Evolutionary conservation across 2,329 filamentous ascomycete genomes (phyloP).

Genomic region (Colletotrichum neosansevieriae): DNA sequence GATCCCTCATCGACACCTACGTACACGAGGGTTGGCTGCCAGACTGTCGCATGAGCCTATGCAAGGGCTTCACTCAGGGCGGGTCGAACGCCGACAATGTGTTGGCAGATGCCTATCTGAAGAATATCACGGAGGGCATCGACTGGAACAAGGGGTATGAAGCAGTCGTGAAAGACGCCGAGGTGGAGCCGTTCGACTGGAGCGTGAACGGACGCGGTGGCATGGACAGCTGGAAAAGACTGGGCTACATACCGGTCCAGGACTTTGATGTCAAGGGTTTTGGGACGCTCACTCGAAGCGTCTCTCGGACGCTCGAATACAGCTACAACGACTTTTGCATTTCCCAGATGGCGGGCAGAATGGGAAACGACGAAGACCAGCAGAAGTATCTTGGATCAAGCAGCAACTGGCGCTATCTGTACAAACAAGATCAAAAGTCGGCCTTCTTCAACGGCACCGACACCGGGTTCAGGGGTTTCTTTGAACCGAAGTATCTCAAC

Average conservation of each 20-base stretch:
- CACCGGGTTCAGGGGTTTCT: slow-evolving; percentile 77
- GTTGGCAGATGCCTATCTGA: slow-evolving; percentile 75
- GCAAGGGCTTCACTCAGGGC: slow-evolving; percentile 80
- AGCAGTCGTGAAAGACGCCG: slow-evolving; percentile 79
- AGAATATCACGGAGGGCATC: slow-evolving; percentile 71
- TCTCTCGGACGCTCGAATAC: slow-evolving; percentile 82
- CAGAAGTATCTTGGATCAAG: slow-evolving; percentile 71
- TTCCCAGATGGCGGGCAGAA: slow-evolving; percentile 68
- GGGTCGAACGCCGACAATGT: slow-evolving; percentile 81
- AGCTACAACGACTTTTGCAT: slow-evolving; percentile 82
- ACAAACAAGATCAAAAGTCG: slow-evolving; percentile 69
- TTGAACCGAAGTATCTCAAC: slow-evolving; percentile 77
- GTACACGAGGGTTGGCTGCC: slow-evolving; percentile 77
- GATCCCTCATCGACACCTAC: slow-evolving; percentile 79
- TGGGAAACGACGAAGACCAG: slow-evolving; percentile 67
- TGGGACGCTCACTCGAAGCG: slow-evolving; percentile 77
- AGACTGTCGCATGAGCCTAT: slow-evolving; percentile 82
- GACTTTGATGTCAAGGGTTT: slow-evolving; percentile 75
- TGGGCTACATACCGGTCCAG: slow-evolving; percentile 78
- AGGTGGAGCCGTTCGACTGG: slow-evolving; percentile 78
- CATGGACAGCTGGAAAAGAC: slow-evolving; percentile 76
- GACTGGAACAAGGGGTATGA: slow-evolving; percentile 77
- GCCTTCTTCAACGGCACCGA: slow-evolving; percentile 63
- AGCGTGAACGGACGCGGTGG: slow-evolving; percentile 77
- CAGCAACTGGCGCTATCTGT: slow-evolving; percentile 77